Evolutionary conservation across 1,284 basidiomycete genomes (phyloP).

Genomic region (Phylloporus gajari): DNA sequence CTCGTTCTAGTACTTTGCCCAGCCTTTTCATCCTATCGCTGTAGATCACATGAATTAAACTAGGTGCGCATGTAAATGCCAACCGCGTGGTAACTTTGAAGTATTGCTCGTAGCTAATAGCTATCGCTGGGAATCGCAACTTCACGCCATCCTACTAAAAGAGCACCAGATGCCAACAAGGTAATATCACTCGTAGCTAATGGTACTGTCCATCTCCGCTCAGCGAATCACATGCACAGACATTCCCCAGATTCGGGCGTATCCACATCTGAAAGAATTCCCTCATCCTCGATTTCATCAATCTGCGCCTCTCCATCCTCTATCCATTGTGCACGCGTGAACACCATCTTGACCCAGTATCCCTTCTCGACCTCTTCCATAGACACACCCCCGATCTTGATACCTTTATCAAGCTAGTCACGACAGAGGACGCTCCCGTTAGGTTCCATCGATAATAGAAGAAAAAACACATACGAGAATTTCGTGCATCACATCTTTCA

Average conservation of each 20-base stretch:
- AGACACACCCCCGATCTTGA: constrained; percentile 14
- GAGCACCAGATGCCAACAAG: no score
- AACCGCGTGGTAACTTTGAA: no score
- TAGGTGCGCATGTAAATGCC: no score
- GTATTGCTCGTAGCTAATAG: no score
- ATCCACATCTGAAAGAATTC: neutral
- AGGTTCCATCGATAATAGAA: neutral
- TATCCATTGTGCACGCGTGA: neutral
- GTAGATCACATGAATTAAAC: no score
- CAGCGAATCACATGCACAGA: no score
- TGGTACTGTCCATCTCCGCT: no score
- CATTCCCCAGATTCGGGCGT: neutral
- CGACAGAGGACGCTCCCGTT: neutral
- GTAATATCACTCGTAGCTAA: no score
- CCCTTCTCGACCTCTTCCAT: constrained; percentile 31
- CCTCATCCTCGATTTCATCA: neutral
- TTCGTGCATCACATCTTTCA: constrained; percentile 11
- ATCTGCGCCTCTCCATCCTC: constrained; percentile 52
- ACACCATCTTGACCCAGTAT: constrained; percentile 29
- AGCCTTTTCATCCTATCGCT: no score
- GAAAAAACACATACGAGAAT: constrained; percentile 21
- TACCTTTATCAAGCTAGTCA: neutral
- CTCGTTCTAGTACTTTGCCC: no score
- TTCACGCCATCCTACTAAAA: no score
- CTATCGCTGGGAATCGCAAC: no score